Conservation (phyloP, 2,329 filamentous ascomycete species). For the Polychaeton citri region DNA sequence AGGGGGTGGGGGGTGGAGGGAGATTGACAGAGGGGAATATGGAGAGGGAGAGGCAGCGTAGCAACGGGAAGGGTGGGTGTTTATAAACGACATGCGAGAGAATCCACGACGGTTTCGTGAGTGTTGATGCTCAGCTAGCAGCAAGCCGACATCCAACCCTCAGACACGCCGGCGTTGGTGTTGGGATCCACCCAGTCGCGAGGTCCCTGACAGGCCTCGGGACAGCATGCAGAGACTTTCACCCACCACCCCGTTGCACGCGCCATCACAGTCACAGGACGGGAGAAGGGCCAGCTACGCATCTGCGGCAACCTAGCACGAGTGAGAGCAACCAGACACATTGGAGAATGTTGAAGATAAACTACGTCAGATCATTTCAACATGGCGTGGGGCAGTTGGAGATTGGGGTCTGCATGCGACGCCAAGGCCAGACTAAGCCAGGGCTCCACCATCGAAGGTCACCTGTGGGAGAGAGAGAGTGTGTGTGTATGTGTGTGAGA, state of each 20-base stretch:
- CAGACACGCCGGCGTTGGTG: background rate
- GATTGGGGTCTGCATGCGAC: background rate
- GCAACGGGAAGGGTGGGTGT: background rate
- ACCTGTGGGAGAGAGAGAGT: too few relatives aligned
- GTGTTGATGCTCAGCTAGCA: background rate
- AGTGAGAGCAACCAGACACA: background rate
- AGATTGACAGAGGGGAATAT: background rate
- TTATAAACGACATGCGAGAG: background rate
- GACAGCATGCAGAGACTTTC: background rate
- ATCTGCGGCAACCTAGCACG: background rate
- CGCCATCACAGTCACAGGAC: background rate
- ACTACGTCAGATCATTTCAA: background rate
- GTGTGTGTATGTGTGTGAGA: too few relatives aligned
- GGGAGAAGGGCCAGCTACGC: too few relatives aligned
- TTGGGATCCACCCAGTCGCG: background rate
- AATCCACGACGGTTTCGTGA: background rate
- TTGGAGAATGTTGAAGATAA: conserved; percentile 1
- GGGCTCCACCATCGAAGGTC: too few relatives aligned
- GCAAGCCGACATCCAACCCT: background rate
- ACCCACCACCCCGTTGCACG: background rate
- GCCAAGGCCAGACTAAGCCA: too few relatives aligned
- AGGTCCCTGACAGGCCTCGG: too few relatives aligned
- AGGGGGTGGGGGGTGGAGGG: too few relatives aligned
- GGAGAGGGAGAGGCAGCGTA: background rate
- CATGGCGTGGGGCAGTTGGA: background rate